Evolutionary conservation across 1,284 basidiomycete species (phyloP), one percentile per base, ranked within the genome.

Genomic region (Melampsora larici-populina): DNA sequence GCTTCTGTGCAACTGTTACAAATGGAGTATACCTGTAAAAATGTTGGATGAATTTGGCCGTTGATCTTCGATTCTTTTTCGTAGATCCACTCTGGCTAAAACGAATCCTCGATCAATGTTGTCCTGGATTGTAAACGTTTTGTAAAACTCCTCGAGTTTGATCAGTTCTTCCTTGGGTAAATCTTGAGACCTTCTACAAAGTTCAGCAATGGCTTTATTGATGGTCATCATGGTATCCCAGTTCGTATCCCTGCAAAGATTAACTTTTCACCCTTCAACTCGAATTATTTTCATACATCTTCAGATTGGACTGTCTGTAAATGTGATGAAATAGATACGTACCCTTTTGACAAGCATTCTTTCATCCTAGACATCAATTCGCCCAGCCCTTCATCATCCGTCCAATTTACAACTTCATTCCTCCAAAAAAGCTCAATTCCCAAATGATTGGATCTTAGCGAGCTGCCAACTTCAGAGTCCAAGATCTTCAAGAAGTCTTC

Each of bases 211-310:
- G 7, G 40, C 40, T 43, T 43, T 43, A 33, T 74, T 74, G 60
- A 74, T 36, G 18, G 72, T 74, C 36, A 31, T 76, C 65, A 76
- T 68, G n/a, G 74, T 76, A 60, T 64, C 49, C 74, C 74, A 76
- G 43, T 76, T 76, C 13, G 26, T 55, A 31, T 76, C 74, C 36
- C 74, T 76, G 40, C 11, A 9, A 58, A 58, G 4, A 58, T 15
- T 7, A 58, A 8, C 55, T 24, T 58, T 58, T 8, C 7, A 58
- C 29, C 15, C 29, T 6, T 58, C 18, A n/a, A 58, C 5, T 58
- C n/a, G 55, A 58, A 58, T n/a, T 58, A 58, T 43, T 13, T 43
- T 43, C 40, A 13, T 43, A 13, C 13, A 1, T 43, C 13, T 43
- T 43, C 40, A 43, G n/a, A n/a, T n/a, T n/a, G n/a, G n/a, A n/a